A percentile compares a stretch with the other conserved stretches of the same genome.
Conservation (phyloP, 257 asterid genomes). For the Solanum bulbocastanum region DNA sequence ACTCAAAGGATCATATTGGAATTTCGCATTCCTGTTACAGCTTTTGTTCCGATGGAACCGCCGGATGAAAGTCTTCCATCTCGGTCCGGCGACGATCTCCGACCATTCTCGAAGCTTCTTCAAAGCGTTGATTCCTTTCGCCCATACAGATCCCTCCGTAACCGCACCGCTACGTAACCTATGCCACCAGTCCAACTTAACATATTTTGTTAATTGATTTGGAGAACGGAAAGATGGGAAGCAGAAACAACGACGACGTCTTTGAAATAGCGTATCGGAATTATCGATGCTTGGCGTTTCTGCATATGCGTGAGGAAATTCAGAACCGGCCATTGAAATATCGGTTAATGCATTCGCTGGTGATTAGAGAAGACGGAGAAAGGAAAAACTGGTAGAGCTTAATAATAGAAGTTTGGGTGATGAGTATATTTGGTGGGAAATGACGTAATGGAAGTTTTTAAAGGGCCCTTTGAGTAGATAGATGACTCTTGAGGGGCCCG, state of each 20-base stretch:
- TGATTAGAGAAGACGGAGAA: not conserved
- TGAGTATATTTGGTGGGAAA: not conserved
- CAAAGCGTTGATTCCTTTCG: conserved; percentile 42
- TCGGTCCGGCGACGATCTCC: conserved; percentile 80
- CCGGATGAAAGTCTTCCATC: conserved; percentile 81
- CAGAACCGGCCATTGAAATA: conserved; percentile 31
- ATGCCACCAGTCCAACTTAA: conserved; percentile 43
- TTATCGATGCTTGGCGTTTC: conserved; percentile 17
- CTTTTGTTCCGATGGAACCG: conserved; percentile 65
- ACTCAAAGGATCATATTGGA: conserved; percentile 65
- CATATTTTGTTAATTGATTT: conserved; percentile 13
- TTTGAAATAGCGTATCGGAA: conserved; percentile 21
- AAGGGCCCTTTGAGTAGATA: not conserved
- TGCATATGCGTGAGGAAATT: conserved; percentile 22
- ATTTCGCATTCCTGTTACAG: conserved; percentile 21
- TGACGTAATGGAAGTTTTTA: not conserved
- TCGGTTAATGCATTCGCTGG: not conserved
- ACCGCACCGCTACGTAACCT: conserved; percentile 17
- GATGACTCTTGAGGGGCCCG: not conserved
- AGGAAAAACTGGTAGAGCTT: not conserved
- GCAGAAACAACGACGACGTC: conserved; percentile 46
- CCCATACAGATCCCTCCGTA: conserved; percentile 25
- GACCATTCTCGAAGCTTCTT: conserved; percentile 78
- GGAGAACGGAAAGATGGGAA: conserved; percentile 28
- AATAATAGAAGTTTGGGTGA: not conserved